Conservation (phyloP, 352 stramenopile genomes). For the Phytophthora uliginosa region DNA sequence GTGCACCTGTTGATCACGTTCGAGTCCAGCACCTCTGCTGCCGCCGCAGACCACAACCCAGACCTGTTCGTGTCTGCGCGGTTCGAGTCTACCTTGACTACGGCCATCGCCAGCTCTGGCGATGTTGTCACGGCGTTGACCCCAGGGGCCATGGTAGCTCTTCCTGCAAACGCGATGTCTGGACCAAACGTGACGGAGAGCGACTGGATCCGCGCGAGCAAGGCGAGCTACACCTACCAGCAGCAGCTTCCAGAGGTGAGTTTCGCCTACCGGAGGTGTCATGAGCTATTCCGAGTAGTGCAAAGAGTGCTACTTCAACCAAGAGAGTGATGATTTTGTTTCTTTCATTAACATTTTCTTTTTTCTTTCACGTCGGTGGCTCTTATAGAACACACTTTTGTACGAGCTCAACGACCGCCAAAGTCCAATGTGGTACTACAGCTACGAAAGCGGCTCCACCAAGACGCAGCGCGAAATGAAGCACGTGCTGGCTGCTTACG, state of each 20-base stretch:
- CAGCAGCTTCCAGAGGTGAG: conserved; percentile 28
- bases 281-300: not conserved
- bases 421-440: conserved; percentile 50
- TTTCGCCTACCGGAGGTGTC: not conserved
- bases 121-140: conserved; percentile 10
- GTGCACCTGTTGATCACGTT: conserved; percentile 35
- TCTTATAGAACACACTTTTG: conserved; percentile 47
- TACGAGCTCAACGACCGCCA: conserved; percentile 49
- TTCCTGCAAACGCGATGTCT: not conserved
- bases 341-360: not conserved
- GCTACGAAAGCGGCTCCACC: conserved; percentile 52
- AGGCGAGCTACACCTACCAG: conserved; percentile 33
- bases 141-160: not conserved
- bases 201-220: conserved; percentile 41
- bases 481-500: conserved; percentile 46
- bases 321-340: too few species aligned
- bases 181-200: conserved; percentile 13
- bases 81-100: too few species aligned
- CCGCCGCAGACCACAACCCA: not conserved
- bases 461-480: conserved; percentile 46
- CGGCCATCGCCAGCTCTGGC: not conserved
- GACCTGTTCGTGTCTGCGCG: conserved; percentile 30
- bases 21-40: not conserved
- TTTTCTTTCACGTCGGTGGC: not conserved
- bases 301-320: too few species aligned